These are phyloP conservation scores for Paraurostyla sp. DNA, from an alignment of 73 alveolate species.

Conservation along the genomic window DNA sequence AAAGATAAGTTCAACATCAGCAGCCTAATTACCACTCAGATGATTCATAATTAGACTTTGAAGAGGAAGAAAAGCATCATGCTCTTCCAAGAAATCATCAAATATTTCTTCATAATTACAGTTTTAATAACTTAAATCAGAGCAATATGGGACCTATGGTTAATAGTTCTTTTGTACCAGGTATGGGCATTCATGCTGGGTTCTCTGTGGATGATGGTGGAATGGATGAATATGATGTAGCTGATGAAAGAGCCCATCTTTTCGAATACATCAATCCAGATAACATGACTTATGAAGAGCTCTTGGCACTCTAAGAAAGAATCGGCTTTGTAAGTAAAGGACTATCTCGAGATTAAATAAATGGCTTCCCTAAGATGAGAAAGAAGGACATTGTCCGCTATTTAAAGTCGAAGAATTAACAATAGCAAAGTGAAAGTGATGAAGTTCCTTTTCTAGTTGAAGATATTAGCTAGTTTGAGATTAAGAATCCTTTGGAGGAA, in stretches of 20 bases:
- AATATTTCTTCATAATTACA: conserved; percentile 13
- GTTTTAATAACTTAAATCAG: not conserved
- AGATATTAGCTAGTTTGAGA: not conserved
- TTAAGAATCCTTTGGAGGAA: conserved; percentile 23
- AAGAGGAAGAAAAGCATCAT: conserved; percentile 61
- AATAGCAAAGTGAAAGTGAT: conserved; percentile 28
- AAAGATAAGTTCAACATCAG: conserved; percentile 3
- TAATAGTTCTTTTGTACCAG: not conserved
- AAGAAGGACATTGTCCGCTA: conserved; percentile 66
- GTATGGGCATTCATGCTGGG: conserved; percentile 42
- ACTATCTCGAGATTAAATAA: conserved; percentile 70
- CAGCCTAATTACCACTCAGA: conserved; percentile 41
- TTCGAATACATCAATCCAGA: conserved; percentile 67
- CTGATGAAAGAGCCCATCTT: conserved; percentile 59
- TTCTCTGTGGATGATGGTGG: conserved; percentile 65
- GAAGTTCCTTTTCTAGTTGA: too few species aligned
- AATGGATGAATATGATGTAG: conserved; percentile 65
- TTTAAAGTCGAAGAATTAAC: too few species aligned
- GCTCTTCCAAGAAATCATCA: conserved; percentile 40
- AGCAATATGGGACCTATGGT: conserved; percentile 31
- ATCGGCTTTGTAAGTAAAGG: conserved; percentile 87
- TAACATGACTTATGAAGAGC: conserved; percentile 89
- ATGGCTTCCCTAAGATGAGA: conserved; percentile 60
- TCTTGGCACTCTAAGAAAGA: conserved; percentile 80
- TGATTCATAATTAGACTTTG: conserved; percentile 38